phyloP scores from a whole-genome alignment of 257 asterid species.

The Plectranthus barbatus region DNA sequence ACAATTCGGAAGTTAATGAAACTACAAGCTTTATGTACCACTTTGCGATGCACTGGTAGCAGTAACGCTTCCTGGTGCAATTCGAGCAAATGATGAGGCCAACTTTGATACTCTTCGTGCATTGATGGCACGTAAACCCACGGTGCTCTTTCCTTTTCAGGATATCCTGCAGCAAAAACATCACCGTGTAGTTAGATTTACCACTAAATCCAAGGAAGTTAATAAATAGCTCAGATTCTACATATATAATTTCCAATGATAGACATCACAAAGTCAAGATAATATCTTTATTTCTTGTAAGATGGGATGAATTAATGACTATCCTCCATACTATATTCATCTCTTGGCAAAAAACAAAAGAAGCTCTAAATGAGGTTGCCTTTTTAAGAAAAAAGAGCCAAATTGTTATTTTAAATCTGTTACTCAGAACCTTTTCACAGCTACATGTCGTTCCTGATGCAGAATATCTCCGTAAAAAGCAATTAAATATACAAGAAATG shows the following conservation, averaged over 20 bases:
- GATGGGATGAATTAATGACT: neutral
- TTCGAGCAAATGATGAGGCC: constrained; percentile 42
- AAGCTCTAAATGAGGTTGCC: no score
- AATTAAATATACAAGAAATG: constrained; percentile 6
- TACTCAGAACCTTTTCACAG: neutral
- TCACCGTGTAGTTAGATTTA: neutral
- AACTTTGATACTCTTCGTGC: constrained; percentile 30
- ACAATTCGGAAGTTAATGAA: constrained; percentile 11
- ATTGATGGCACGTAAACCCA: constrained; percentile 55
- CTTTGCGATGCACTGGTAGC: constrained; percentile 53
- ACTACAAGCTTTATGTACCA: constrained; percentile 39
- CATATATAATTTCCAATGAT: neutral
- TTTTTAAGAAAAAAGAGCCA: no score
- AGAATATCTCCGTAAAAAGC: neutral
- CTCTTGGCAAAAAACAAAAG: no score
- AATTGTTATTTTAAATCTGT: no score
- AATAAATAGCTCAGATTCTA: neutral
- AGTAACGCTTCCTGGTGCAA: constrained; percentile 60
- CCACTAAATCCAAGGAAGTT: constrained; percentile 9
- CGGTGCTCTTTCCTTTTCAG: constrained; percentile 21
- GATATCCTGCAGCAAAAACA: constrained; percentile 33
- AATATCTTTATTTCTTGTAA: neutral
- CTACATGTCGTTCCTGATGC: neutral
- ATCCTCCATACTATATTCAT: neutral
- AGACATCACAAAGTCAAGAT: neutral